Conservation (phyloP, 352 stramenopile genomes). For the Chrysophaeum taylorii region DNA sequence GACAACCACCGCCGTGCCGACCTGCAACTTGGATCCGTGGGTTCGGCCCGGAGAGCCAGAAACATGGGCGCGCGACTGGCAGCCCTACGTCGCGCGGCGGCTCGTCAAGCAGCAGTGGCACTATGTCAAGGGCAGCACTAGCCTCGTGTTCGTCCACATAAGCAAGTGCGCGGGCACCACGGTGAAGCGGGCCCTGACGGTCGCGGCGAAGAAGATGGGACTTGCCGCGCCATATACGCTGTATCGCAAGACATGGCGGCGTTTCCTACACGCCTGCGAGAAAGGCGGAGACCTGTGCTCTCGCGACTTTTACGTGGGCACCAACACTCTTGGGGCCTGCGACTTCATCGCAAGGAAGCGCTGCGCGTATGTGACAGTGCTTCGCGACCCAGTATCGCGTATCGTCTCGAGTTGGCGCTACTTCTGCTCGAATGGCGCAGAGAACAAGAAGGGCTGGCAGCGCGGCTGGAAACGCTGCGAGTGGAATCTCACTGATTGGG, state of each 20-base stretch:
- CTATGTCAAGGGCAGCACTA: not conserved
- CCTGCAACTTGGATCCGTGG: slow-evolving; percentile 1
- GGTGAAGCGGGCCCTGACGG: not conserved
- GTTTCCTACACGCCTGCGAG: not conserved
- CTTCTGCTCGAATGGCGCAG: not conserved
- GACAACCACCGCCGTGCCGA: not conserved
- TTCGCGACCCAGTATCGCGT: not conserved
- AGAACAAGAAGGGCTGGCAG: slow-evolving; percentile 7
- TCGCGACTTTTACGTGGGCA: not conserved
- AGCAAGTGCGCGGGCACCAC: slow-evolving; percentile 12
- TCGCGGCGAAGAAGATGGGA: not conserved
- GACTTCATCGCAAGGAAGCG: not conserved
- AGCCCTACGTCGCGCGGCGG: not conserved
- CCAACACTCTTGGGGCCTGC: slow-evolving; percentile 8
- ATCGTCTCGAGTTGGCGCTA: not conserved
- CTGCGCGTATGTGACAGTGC: slow-evolving; percentile 7
- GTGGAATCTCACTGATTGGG: not conserved
- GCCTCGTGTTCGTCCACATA: slow-evolving; percentile 11
- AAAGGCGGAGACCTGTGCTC: not conserved
- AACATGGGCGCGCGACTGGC: not conserved
- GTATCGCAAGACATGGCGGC: not conserved
- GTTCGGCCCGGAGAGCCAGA: not conserved
- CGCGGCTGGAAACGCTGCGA: not conserved
- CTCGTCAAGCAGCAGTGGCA: too few relatives aligned
- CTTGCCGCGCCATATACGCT: not conserved